These are phyloP conservation scores for Wallemia ichthyophaga DNA, from an alignment of 1,284 basidiomycete species.

Conservation along the genomic window DNA sequence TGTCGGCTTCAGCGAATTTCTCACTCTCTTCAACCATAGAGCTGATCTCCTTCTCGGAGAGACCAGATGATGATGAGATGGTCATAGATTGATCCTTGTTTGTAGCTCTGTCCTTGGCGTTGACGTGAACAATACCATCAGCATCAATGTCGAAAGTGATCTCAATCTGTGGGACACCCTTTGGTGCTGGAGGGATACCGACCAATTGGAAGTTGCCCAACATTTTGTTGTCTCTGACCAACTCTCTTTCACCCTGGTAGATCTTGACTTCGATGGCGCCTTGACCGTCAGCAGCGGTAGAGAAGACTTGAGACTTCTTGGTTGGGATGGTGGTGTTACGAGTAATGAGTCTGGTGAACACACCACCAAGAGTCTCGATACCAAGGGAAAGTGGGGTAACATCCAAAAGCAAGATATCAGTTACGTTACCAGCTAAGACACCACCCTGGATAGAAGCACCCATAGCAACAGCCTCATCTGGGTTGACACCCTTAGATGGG, in stretches of 20 bases:
- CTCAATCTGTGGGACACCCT: slow-evolving; percentile 94
- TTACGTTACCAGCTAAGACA: slow-evolving; percentile 84
- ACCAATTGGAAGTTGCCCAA: slow-evolving; percentile 98
- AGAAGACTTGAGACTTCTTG: slow-evolving; percentile 97
- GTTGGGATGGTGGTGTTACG: slow-evolving; percentile 98
- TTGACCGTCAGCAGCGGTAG: slow-evolving; percentile 85
- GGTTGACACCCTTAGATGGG: slow-evolving; percentile 92
- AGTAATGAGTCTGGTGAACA: slow-evolving; percentile 67
- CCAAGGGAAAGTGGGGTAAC: slow-evolving; percentile 76
- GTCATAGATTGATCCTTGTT: slow-evolving; percentile 78
- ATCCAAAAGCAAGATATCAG: slow-evolving; percentile 81
- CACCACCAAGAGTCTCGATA: slow-evolving; percentile 92
- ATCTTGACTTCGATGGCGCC: slow-evolving; percentile 93
- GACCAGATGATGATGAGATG: slow-evolving; percentile 85
- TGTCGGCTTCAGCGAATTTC: slow-evolving; percentile 23
- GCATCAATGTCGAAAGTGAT: slow-evolving; percentile 98
- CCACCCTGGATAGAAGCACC: slow-evolving; percentile 81
- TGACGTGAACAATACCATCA: slow-evolving; percentile 90
- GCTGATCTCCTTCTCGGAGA: slow-evolving; percentile 88
- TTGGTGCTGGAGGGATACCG: slow-evolving; percentile 86
- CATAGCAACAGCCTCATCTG: slow-evolving; percentile 77
- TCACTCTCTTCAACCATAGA: slow-evolving; percentile 88
- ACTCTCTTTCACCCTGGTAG: slow-evolving; percentile 92
- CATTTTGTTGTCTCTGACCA: slow-evolving; percentile 93
- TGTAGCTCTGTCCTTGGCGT: slow-evolving; percentile 88